Percentiles rank a stretch among this genome's conserved stretches.
phyloP scores from a whole-genome alignment of 1,284 basidiomycete species.

The Gymnopus androsaceus region DNA sequence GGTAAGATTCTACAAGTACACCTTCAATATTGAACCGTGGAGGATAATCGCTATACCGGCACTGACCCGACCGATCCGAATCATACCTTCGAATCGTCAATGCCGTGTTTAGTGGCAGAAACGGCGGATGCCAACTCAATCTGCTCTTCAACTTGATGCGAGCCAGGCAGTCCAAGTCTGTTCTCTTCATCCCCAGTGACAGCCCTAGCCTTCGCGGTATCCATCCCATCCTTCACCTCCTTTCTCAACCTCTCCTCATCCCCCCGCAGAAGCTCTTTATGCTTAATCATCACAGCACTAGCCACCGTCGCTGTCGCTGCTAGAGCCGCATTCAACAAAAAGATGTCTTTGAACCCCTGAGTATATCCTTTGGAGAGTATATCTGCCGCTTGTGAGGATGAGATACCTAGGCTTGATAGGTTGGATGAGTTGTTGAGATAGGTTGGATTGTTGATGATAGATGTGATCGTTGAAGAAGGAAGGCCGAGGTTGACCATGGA shows the following conservation, averaged over 20 bases:
- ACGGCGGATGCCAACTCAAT: too few relatives aligned
- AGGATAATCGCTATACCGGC: too few relatives aligned
- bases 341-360: slow-evolving; percentile 56
- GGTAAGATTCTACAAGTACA: too few relatives aligned
- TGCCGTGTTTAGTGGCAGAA: too few relatives aligned
- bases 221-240: slow-evolving; percentile 18
- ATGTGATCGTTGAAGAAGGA: slow-evolving; percentile 35
- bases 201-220: too few relatives aligned
- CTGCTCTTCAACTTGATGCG: too few relatives aligned
- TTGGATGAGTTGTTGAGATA: slow-evolving; percentile 37
- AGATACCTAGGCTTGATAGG: slow-evolving; percentile 27
- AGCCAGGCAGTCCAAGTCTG: too few relatives aligned
- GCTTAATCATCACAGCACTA: slow-evolving; percentile 57
- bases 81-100: too few relatives aligned
- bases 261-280: slow-evolving; percentile 55
- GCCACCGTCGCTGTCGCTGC: slow-evolving; percentile 50
- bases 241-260: slow-evolving; percentile 51
- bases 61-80: too few relatives aligned
- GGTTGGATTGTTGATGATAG: slow-evolving; percentile 52
- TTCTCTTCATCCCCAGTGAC: too few relatives aligned
- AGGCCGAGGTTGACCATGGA: slow-evolving; percentile 42
- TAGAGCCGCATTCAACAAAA: slow-evolving; percentile 55
- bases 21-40: too few relatives aligned
- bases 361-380: slow-evolving; percentile 57
- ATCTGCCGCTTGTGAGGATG: slow-evolving; percentile 31